phyloP scores from a whole-genome alignment of 768 basidiomycete genomes.

The Xerocomus spinulosus region DNA sequence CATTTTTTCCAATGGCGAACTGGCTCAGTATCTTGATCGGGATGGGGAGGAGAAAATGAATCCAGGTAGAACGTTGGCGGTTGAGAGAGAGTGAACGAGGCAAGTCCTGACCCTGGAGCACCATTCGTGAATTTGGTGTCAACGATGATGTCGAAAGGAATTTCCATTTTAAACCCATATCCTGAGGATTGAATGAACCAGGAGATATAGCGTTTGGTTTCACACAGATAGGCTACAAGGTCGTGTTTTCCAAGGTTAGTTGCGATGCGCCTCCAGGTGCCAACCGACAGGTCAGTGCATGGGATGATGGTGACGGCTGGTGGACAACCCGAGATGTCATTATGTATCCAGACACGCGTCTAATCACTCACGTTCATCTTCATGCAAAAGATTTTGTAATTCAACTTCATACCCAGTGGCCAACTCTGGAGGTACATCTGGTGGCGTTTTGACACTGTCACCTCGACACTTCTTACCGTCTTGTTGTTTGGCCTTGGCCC shows the following conservation, averaged over 20 bases:
- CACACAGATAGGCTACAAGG: slow-evolving; percentile 72
- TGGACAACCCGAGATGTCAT: background rate
- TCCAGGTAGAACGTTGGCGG: slow-evolving; percentile 71
- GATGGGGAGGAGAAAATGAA: slow-evolving; percentile 31
- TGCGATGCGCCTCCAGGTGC: slow-evolving; percentile 73
- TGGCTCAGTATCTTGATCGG: slow-evolving; percentile 27
- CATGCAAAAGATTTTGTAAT: slow-evolving; percentile 63
- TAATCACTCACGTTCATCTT: slow-evolving; percentile 62
- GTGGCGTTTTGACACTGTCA: slow-evolving; percentile 35
- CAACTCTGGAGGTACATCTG: slow-evolving; percentile 50
- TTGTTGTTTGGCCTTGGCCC: slow-evolving; percentile 76
- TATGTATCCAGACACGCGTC: background rate
- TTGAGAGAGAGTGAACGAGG: slow-evolving; percentile 59
- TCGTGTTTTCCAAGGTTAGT: slow-evolving; percentile 53
- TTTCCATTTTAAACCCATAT: slow-evolving; percentile 80
- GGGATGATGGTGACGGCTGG: slow-evolving; percentile 73
- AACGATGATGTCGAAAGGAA: slow-evolving; percentile 61
- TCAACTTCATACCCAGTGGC: slow-evolving; percentile 53
- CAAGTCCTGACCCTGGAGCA: slow-evolving; percentile 52
- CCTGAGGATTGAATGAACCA: slow-evolving; percentile 79
- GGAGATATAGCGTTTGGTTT: slow-evolving; percentile 57
- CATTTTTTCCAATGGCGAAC: slow-evolving; percentile 56
- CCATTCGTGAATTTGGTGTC: slow-evolving; percentile 53
- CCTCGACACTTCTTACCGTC: slow-evolving; percentile 49
- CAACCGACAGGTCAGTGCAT: slow-evolving; percentile 69